Conservation (phyloP, 257 asterid genomes). For the Solanum chilense region DNA sequence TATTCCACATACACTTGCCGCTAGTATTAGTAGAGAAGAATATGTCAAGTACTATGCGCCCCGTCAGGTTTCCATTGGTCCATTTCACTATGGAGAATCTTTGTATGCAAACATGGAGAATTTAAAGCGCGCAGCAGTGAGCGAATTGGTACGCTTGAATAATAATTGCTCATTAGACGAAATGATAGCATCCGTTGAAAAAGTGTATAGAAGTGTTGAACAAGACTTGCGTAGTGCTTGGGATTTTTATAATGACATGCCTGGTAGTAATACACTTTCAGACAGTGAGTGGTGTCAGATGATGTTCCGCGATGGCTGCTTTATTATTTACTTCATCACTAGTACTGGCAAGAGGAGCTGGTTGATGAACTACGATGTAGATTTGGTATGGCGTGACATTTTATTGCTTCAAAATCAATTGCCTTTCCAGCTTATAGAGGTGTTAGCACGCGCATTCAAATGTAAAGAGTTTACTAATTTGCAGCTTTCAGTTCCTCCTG, state of each 20-base stretch:
- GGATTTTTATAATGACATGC: too few relatives aligned
- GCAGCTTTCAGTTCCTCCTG: background rate
- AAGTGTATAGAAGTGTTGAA: background rate
- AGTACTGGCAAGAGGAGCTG: too few relatives aligned
- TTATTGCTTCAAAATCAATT: background rate
- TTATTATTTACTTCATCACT: background rate
- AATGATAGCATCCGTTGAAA: accelerated
- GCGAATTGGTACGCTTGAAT: too few relatives aligned
- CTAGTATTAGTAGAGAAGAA: accelerated
- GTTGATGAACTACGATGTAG: background rate
- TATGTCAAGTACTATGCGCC: accelerated
- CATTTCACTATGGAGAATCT: accelerated
- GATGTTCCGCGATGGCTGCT: background rate
- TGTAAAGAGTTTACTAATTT: background rate
- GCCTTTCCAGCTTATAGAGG: background rate
- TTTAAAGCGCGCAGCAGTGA: background rate
- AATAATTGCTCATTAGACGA: too few relatives aligned
- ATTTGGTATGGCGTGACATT: background rate
- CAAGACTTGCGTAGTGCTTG: background rate
- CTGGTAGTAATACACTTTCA: background rate
- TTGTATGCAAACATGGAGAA: background rate
- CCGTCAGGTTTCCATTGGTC: background rate
- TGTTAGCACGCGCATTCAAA: background rate
- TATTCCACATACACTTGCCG: accelerated
- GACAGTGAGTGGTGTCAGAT: background rate